Evolutionary conservation across 441 rosid species (phyloP), one percentile per base, ranked within the genome.

Genomic region (Syzygium syzygioides): DNA sequence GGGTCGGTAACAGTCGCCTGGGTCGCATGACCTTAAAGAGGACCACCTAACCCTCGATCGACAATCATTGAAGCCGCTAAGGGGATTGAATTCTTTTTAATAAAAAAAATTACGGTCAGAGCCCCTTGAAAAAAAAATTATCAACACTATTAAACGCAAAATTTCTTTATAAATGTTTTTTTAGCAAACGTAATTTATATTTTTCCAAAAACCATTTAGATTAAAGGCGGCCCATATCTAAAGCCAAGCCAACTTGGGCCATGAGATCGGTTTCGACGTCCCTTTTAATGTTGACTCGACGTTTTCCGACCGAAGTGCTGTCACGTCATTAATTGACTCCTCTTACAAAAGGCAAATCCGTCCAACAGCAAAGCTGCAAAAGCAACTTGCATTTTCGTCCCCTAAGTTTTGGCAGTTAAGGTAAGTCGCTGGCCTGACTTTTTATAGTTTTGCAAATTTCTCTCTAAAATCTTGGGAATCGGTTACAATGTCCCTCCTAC

Each of bases 301-400:
- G 19, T n/a, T 60, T 68, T 4, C 18, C 0, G 20, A 68, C 0
- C 1, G 1, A 5, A 34, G 14, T 3, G 34, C 25, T 23, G 28
- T 20, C 52, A 37, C 4, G 4, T 20, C 3, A 37, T 15, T 6
- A 5, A 71, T 37, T 6, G 6, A 13, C 83, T 37, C 12, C 26
- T 20, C 52, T 37, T 12, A 23, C 9, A 23, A 71, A 20, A 12
- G 52, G 52, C 3, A 25, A 37, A 20, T 12, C 1, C n/a, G 3
- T 37, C 8, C 83, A 41, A 37, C 17, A 3, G 48, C 50, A 37
- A n/a, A n/a, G n/a, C n/a, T n/a, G n/a, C n/a, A n/a, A 20, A 11
- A 71, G 83, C 83, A 41, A 71, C 20, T 23, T 71, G 50, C 52
- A 41, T 37, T 37, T 68, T 15, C 23, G 8, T 41, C 26, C 4